Evolutionary conservation across 179 eudicot genomes (phyloP).

Genomic region (Spinacia oleracea): DNA sequence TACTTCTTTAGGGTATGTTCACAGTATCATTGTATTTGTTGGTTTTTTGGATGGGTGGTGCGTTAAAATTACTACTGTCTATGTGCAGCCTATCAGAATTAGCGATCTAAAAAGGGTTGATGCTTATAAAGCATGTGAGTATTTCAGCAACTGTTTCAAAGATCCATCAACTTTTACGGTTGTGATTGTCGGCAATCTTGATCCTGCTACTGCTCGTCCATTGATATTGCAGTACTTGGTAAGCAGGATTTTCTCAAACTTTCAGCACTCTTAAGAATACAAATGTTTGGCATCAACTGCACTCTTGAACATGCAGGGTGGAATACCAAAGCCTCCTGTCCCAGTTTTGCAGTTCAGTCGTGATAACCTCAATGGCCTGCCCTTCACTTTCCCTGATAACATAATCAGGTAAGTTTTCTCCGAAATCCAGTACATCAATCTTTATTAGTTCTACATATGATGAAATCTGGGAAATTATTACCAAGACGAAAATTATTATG

Average conservation of each 20-base stretch:
- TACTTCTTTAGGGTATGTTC: slow-evolving; percentile 72
- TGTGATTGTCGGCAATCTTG: slow-evolving; percentile 85
- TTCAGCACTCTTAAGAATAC: neutral
- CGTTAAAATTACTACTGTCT: slow-evolving; percentile 3
- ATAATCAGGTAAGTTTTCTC: slow-evolving; percentile 49
- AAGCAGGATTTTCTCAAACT: slow-evolving; percentile 28
- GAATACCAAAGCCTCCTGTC: slow-evolving; percentile 73
- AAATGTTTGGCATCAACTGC: slow-evolving; percentile 17
- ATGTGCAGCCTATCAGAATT: slow-evolving; percentile 69
- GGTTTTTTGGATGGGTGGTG: slow-evolving; percentile 1
- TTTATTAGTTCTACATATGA: neutral
- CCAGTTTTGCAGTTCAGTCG: slow-evolving; percentile 69
- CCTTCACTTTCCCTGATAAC: slow-evolving; percentile 71
- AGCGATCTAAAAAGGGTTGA: slow-evolving; percentile 69
- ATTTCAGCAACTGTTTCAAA: slow-evolving; percentile 77
- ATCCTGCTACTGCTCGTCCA: slow-evolving; percentile 70
- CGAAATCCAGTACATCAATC: neutral
- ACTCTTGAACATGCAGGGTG: slow-evolving; percentile 57
- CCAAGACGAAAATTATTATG: neutral
- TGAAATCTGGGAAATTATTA: neutral
- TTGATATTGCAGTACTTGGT: slow-evolving; percentile 83
- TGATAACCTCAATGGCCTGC: slow-evolving; percentile 86
- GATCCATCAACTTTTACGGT: slow-evolving; percentile 90
- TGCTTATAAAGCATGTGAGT: slow-evolving; percentile 82
- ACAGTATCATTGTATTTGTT: neutral